These are phyloP conservation scores for Aureobasidium subglaciale DNA, from an alignment of 2,329 filamentous ascomycete species.

Conservation along the genomic window DNA sequence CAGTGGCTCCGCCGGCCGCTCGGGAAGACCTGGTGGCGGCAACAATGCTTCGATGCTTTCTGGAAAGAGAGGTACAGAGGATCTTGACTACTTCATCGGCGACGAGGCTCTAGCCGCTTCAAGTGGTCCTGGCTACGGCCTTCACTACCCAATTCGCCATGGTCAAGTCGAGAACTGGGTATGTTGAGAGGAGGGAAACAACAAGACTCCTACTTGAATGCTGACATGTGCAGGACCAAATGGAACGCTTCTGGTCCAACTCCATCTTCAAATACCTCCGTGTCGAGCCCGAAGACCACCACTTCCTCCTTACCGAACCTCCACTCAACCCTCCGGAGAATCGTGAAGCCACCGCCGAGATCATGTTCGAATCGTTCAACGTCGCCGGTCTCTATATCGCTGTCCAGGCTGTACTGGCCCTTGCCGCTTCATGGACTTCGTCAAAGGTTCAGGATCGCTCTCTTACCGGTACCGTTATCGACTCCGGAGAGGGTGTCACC, in stretches of 20 bases:
- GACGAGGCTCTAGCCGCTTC: slow-evolving; percentile 86
- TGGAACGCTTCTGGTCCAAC: slow-evolving; percentile 99
- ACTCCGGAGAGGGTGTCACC: slow-evolving; percentile 96
- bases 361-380: slow-evolving; percentile 99
- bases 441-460: slow-evolving; percentile 96
- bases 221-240: slow-evolving; percentile 65
- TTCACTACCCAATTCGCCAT: slow-evolving; percentile 96
- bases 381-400: slow-evolving; percentile 98
- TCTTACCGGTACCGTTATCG: slow-evolving; percentile 93
- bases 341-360: slow-evolving; percentile 97
- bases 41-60: slow-evolving; percentile 95
- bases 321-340: slow-evolving; percentile 95
- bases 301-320: slow-evolving; percentile 95
- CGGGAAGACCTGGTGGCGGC: slow-evolving; percentile 79
- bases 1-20: slow-evolving; percentile 67
- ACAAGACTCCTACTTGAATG: not conserved
- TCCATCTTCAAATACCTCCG: slow-evolving; percentile 99
- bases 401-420: slow-evolving; percentile 90
- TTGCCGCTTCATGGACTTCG: slow-evolving; percentile 97
- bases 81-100: slow-evolving; percentile 97
- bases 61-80: slow-evolving; percentile 90
- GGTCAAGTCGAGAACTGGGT: slow-evolving; percentile 99
- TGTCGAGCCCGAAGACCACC: slow-evolving; percentile 97
- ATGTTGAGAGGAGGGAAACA: slow-evolving; percentile 26
- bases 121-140: slow-evolving; percentile 82